A percentile compares a stretch with the other conserved stretches of the same genome.
phyloP scores from a whole-genome alignment of 1,139 yeast genomes.

The Suhomyces ambrosiae region DNA sequence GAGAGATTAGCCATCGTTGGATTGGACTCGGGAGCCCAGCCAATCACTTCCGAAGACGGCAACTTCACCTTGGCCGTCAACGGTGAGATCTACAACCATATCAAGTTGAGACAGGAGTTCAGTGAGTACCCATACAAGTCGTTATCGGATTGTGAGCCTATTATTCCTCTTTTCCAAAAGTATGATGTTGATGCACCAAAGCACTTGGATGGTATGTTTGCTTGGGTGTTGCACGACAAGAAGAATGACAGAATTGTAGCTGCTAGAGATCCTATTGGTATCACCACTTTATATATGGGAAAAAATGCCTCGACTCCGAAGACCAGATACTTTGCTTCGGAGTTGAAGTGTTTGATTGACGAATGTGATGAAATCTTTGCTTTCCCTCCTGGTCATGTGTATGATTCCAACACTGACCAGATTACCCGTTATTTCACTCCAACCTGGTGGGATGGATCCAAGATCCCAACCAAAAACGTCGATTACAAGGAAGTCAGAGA shows the following conservation, averaged over 20 bases:
- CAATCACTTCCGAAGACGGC: conserved; percentile 80
- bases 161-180: conserved; percentile 87
- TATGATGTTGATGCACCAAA: conserved; percentile 90
- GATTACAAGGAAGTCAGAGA: conserved; percentile 75
- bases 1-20: conserved; percentile 97
- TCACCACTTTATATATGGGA: conserved; percentile 96
- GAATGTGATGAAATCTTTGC: conserved; percentile 92
- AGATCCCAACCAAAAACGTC: conserved; percentile 72
- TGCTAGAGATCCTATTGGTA: conserved; percentile 98
- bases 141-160: conserved; percentile 94
- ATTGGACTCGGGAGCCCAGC: conserved; percentile 96
- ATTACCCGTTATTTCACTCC: conserved; percentile 88
- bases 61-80: conserved; percentile 80
- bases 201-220: conserved; percentile 96
- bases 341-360: conserved; percentile 87
- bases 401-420: conserved; percentile 87
- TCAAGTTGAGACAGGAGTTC: conserved; percentile 76
- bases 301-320: conserved; percentile 68
- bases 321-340: conserved; percentile 88
- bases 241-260: conserved; percentile 85
- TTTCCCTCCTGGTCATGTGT: conserved; percentile 98
- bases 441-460: conserved; percentile 85
- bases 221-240: conserved; percentile 88
- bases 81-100: conserved; percentile 98
- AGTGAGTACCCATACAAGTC: conserved; percentile 77